These are phyloP conservation scores for Zygnema cylindricum DNA, from an alignment of 139 green algal species.

Conservation along the genomic window DNA sequence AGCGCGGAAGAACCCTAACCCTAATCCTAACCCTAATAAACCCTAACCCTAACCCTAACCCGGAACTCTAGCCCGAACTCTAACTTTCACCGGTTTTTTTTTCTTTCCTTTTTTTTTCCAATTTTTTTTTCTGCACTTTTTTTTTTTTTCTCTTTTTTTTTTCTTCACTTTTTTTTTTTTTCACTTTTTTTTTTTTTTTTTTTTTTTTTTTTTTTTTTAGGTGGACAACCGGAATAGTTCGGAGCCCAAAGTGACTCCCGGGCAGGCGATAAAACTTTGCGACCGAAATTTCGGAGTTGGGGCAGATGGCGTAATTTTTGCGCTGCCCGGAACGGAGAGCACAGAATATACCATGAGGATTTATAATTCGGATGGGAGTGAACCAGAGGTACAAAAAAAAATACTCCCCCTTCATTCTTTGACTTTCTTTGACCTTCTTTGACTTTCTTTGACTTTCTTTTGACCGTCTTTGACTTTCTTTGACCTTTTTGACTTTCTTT, in stretches of 20 bases:
- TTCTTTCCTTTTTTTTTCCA: slow-evolving; percentile 22
- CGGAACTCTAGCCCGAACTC: no score
- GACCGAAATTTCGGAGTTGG: slow-evolving; percentile 96
- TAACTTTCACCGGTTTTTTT: no score
- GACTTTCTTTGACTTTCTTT: no score
- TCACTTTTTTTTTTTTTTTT: background rate
- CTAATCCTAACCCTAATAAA: no score
- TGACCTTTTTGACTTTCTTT: no score
- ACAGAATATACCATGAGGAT: slow-evolving; percentile 96
- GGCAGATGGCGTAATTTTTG: slow-evolving; percentile 96
- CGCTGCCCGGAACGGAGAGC: slow-evolving; percentile 73
- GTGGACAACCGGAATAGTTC: slow-evolving; percentile 87
- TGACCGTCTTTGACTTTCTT: no score
- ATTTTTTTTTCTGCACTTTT: no score
- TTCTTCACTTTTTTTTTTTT: background rate
- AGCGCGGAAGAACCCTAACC: no score
- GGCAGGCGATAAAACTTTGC: slow-evolving; percentile 85
- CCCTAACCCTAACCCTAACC: no score
- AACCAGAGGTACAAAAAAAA: slow-evolving; percentile 84
- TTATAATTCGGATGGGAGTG: slow-evolving; percentile 94
- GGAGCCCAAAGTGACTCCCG: slow-evolving; percentile 77
- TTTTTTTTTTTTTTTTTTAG: slow-evolving; percentile 63
- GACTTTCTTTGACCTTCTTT: no score
- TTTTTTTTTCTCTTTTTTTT: background rate
- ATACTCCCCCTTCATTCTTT: no score